Base-by-base conservation (phyloP, 1,284 basidiomycete genomes). In the Meira nashicola region DNA sequence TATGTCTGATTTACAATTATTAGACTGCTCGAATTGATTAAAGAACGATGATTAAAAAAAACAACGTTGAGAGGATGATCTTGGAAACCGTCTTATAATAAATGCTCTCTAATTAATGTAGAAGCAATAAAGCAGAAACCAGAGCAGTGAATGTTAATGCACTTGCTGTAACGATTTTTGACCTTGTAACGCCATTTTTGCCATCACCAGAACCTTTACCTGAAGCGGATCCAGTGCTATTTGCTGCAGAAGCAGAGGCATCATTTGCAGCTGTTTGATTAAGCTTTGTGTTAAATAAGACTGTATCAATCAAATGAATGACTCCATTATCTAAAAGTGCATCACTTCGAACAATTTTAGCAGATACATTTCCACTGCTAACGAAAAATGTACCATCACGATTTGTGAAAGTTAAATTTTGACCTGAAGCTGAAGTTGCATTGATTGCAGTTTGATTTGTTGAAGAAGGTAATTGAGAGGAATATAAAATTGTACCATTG, bases 221-320 rank as follows among this genome's bases (percentile, higher is more conserved):
- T n/a, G n/a, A n/a, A n/a, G n/a, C n/a, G n/a, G n/a, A n/a, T n/a
- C n/a, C n/a, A n/a, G n/a, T n/a, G n/a, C n/a, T n/a, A n/a, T n/a
- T n/a, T n/a, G n/a, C n/a, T n/a, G n/a, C 44, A 21, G 12, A 8
- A 46, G 14, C 44, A 21, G 44, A 12, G 9, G 23, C 44, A 12
- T 46, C 23, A n/a, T 46, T 12, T n/a, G 44, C 44, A 10, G 44
- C 44, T n/a, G 44, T 46, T n/a, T 10, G 10, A 46, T 46, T 46
- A 8, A 8, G 12, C 8, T n/a, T 12, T 10, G 44, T 12, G 23
- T 46, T 46, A 11, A 21, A 12, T 8, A 46, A 17, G 44, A 46
- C 44, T 12, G 44, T 46, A 9, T 89, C 89, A 41, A 98, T 84
- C 46, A 92, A 84, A 79, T 98, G 95, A 21, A 97, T 78, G 44